Evolutionary conservation across 177 flowering plant species (phyloP).

Genomic region (Telopea speciosissima): DNA sequence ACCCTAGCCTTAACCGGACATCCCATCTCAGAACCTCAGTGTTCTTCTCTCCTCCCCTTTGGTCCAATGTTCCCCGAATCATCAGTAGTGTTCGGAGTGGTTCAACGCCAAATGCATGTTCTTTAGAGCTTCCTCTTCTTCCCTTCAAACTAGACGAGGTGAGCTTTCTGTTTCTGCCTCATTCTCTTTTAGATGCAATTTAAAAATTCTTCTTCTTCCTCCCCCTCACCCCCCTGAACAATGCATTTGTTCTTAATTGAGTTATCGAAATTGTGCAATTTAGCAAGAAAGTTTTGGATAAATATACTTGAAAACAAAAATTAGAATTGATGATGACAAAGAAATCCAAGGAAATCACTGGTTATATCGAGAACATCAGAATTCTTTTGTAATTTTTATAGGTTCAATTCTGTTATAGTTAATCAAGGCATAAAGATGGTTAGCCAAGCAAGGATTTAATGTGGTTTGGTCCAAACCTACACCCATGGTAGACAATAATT

Average conservation of each 20-base stretch:
- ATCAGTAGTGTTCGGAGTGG: background rate
- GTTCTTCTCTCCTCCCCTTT: conserved; percentile 1
- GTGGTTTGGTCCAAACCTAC: too few species aligned
- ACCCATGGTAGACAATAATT: too few species aligned
- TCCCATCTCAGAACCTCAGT: background rate
- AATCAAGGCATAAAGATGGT: too few species aligned
- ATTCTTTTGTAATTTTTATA: too few species aligned
- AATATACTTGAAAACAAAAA: too few species aligned
- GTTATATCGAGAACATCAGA: too few species aligned
- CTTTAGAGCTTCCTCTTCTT: conserved; percentile 10
- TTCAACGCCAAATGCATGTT: background rate
- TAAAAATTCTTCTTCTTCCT: background rate
- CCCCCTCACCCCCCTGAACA: background rate
- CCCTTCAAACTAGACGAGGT: conserved; percentile 6
- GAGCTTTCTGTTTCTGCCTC: background rate
- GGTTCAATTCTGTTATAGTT: too few species aligned
- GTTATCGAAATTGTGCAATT: background rate
- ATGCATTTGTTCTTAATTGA: background rate
- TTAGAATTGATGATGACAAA: background rate
- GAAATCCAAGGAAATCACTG: too few species aligned
- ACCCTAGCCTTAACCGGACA: background rate
- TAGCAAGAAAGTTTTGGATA: background rate
- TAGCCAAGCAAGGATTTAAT: too few species aligned
- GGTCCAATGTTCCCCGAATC: background rate
- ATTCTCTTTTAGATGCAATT: background rate